These are phyloP conservation scores for Amanita rimosa DNA, from an alignment of 768 basidiomycete species.

Conservation along the genomic window DNA sequence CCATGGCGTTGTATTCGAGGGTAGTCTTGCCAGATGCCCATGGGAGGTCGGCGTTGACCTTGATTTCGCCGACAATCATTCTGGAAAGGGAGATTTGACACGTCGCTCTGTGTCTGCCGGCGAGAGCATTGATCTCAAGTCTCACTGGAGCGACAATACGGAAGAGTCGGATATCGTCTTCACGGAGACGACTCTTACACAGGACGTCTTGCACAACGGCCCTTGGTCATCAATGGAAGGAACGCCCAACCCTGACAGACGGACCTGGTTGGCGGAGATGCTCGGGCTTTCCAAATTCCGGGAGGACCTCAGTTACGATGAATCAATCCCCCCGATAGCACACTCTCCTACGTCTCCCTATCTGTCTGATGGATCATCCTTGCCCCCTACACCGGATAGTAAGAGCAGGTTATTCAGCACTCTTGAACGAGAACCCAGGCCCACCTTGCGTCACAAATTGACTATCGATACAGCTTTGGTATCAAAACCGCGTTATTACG, in stretches of 20 bases:
- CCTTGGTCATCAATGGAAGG: constrained; percentile 30
- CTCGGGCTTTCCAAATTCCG: constrained; percentile 31
- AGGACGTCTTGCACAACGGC: constrained; percentile 19
- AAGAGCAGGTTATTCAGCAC: constrained; percentile 9
- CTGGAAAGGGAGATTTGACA: constrained; percentile 29
- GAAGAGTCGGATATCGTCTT: constrained; percentile 32
- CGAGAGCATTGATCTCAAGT: constrained; percentile 26
- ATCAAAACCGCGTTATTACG: constrained; percentile 32
- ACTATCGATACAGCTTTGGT: constrained; percentile 47
- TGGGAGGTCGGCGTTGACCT: constrained; percentile 68
- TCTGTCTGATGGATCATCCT: constrained; percentile 31
- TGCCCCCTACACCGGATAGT: constrained; percentile 49
- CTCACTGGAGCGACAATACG: constrained; percentile 53
- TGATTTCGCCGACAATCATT: constrained; percentile 39
- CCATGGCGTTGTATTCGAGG: constrained; percentile 62
- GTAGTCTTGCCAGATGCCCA: constrained; percentile 64
- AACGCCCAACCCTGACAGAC: constrained; percentile 31
- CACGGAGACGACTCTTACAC: constrained; percentile 23
- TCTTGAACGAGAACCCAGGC: constrained; percentile 25
- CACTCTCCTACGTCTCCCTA: constrained; percentile 34
- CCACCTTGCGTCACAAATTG: constrained; percentile 30
- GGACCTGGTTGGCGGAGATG: constrained; percentile 46
- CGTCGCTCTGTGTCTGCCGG: constrained; percentile 24
- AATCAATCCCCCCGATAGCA: constrained; percentile 41
- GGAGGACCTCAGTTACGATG: constrained; percentile 26